Conservation (phyloP, 129 eudicot species). For the Arctium lappa region DNA sequence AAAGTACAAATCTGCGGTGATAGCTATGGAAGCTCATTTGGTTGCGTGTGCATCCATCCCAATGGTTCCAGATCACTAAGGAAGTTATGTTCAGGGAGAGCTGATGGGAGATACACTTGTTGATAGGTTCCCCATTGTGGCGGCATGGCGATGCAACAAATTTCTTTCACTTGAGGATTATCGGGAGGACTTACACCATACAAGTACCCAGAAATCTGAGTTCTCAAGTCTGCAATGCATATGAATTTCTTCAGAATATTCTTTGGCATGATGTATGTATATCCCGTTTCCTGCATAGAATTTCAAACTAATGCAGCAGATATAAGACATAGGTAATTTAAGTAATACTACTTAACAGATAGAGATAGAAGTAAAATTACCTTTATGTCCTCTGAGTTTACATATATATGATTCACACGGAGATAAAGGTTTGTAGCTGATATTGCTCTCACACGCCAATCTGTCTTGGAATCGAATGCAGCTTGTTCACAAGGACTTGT, state of each 20-base stretch:
- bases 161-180: conserved; percentile 98
- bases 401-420: conserved; percentile 95
- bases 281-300: conserved; percentile 84
- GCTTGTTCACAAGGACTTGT: conserved; percentile 96
- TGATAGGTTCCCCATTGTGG: conserved; percentile 99
- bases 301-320: conserved; percentile 3
- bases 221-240: conserved; percentile 85
- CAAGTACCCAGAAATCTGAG: conserved; percentile 89
- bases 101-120: conserved; percentile 90
- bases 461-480: conserved; percentile 91
- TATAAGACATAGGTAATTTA: not conserved
- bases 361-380: conserved; percentile 28
- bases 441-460: conserved; percentile 99
- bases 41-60: conserved; percentile 99
- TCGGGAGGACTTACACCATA: conserved; percentile 98
- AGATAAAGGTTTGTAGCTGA: conserved; percentile 96
- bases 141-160: conserved; percentile 92
- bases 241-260: conserved; percentile 95
- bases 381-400: conserved; percentile 97
- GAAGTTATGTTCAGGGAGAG: conserved; percentile 97
- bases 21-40: conserved; percentile 95
- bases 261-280: conserved; percentile 94
- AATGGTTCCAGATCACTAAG: conserved; percentile 89
- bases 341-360: not conserved
- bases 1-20: conserved; percentile 75